These are phyloP conservation scores for Ceratobasidium sp. DNA, from an alignment of 1,284 basidiomycete genomes.

Conservation along the genomic window DNA sequence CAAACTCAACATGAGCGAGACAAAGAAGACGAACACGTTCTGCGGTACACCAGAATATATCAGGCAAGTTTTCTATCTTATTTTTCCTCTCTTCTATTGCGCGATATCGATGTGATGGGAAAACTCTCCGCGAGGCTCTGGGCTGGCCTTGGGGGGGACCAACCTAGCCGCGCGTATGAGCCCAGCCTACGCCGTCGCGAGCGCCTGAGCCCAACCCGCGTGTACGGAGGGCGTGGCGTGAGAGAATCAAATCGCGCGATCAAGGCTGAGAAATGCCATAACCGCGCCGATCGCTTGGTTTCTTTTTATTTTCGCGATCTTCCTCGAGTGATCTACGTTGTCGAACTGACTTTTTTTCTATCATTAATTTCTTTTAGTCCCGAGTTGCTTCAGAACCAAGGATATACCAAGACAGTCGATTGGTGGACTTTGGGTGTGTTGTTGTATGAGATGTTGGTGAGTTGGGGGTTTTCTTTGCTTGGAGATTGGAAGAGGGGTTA, in stretches of 20 bases:
- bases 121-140: conserved; percentile 6
- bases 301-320: not conserved
- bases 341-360: conserved; percentile 3
- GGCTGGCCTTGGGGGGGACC: not conserved
- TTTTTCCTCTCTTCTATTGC: conserved; percentile 2
- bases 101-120: no score
- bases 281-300: not conserved
- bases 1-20: conserved; percentile 98
- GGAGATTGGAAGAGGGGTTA: not conserved
- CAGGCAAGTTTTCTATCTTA: conserved; percentile 62
- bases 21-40: conserved; percentile 91
- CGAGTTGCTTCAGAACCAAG: conserved; percentile 94
- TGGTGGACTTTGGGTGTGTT: conserved; percentile 99
- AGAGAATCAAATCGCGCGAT: not conserved
- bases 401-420: conserved; percentile 98
- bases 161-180: not conserved
- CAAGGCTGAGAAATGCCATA: not conserved
- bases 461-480: conserved; percentile 47
- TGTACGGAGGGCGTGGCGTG: conserved; percentile 13
- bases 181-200: not conserved
- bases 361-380: conserved; percentile 60
- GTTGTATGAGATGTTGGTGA: conserved; percentile 97
- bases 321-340: conserved; percentile 7
- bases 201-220: conserved; percentile 14
- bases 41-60: conserved; percentile 45